Evolutionary conservation across 148 eudicot species (phyloP).

Genomic region (Silene conica): DNA sequence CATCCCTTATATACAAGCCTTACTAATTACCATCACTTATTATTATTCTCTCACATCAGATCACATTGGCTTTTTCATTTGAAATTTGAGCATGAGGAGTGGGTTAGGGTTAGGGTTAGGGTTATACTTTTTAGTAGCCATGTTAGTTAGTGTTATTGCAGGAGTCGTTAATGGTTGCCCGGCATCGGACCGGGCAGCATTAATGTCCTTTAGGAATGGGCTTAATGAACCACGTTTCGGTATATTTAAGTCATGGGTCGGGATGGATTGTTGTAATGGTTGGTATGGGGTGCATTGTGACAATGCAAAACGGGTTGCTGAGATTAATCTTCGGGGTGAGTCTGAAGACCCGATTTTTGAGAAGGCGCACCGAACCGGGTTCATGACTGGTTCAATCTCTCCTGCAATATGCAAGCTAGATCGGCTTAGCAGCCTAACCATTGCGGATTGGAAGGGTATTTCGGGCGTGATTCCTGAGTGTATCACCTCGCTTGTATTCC

Average conservation of each 20-base stretch:
- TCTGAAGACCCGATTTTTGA: slow-evolving; percentile 75
- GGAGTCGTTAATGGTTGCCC: slow-evolving; percentile 50
- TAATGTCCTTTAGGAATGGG: slow-evolving; percentile 50
- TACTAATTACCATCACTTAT: background rate
- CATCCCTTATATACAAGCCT: slow-evolving; percentile 17
- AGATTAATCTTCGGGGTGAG: slow-evolving; percentile 75
- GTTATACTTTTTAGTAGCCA: slow-evolving; percentile 25
- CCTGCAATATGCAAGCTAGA: slow-evolving; percentile 59
- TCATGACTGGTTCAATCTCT: slow-evolving; percentile 75
- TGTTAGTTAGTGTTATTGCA: slow-evolving; percentile 30
- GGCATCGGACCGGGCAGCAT: slow-evolving; percentile 71
- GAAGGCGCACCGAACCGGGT: slow-evolving; percentile 63
- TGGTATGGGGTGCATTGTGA: slow-evolving; percentile 96
- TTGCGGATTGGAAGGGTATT: slow-evolving; percentile 94
- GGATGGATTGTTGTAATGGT: slow-evolving; percentile 62
- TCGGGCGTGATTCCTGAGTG: slow-evolving; percentile 65
- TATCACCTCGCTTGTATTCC: slow-evolving; percentile 41
- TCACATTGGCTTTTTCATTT: background rate
- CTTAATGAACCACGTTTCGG: slow-evolving; percentile 66
- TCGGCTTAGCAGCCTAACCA: slow-evolving; percentile 53
- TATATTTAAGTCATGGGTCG: slow-evolving; percentile 82
- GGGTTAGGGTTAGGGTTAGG: too few relatives aligned
- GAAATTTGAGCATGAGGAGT: slow-evolving; percentile 15
- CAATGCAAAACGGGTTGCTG: slow-evolving; percentile 55
- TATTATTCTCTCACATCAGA: slow-evolving; percentile 6